phyloP scores from a whole-genome alignment of 345 rosid genomes.

The Gossypium arboreum region DNA sequence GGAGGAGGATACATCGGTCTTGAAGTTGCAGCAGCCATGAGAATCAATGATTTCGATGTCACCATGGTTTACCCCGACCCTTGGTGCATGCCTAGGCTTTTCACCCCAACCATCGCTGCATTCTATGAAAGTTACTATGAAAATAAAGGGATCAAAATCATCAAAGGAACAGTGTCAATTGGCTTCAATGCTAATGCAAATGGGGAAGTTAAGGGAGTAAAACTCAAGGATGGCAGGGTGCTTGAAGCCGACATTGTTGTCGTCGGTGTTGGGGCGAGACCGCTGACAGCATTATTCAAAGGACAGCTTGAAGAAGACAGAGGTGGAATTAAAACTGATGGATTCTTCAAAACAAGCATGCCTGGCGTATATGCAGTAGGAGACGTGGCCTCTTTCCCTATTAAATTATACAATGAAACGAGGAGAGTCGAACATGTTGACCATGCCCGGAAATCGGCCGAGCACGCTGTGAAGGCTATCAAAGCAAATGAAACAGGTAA shows the following conservation, averaged over 20 bases:
- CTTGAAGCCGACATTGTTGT: constrained; percentile 71
- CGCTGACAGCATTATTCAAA: constrained; percentile 52
- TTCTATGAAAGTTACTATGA: constrained; percentile 85
- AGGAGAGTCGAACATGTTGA: constrained; percentile 87
- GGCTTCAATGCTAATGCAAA: constrained; percentile 43
- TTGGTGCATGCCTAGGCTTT: constrained; percentile 94
- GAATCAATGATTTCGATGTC: constrained; percentile 61
- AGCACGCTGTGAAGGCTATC: constrained; percentile 89
- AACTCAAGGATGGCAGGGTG: constrained; percentile 61
- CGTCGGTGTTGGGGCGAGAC: constrained; percentile 69
- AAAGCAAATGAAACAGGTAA: constrained; percentile 62
- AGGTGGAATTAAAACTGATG: constrained; percentile 73
- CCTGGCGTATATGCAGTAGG: constrained; percentile 74
- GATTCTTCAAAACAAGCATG: constrained; percentile 48
- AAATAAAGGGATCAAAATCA: constrained; percentile 65
- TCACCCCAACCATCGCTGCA: constrained; percentile 70
- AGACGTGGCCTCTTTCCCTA: constrained; percentile 71
- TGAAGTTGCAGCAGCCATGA: constrained; percentile 83
- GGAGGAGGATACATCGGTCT: constrained; percentile 99
- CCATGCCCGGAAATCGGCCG: constrained; percentile 86
- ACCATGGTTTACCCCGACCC: constrained; percentile 77
- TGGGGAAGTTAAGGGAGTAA: constrained; percentile 57
- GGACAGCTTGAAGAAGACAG: constrained; percentile 74
- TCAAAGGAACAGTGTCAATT: constrained; percentile 81
- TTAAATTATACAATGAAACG: constrained; percentile 52